A percentile compares a stretch with the other conserved stretches of the same genome.
These are phyloP conservation scores for Trametes versicolor DNA, from an alignment of 1,284 basidiomycete species.

Conservation along the genomic window DNA sequence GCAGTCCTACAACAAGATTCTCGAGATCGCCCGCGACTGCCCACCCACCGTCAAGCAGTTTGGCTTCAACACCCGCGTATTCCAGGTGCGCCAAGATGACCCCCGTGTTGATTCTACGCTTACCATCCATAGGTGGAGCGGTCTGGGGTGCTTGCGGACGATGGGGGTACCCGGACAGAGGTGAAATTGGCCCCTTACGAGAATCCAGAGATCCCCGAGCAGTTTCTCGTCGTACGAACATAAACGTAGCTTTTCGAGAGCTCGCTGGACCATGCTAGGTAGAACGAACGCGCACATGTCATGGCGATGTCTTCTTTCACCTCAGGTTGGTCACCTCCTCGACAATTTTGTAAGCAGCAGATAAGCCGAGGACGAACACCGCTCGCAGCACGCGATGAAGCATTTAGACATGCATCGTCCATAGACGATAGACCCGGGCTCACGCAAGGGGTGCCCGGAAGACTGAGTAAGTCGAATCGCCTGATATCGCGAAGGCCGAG, in stretches of 20 bases:
- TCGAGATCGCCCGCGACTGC: conserved; percentile 43
- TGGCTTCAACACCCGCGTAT: conserved; percentile 53
- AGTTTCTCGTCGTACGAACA: conserved; percentile 72
- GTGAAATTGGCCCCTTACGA: conserved; percentile 63
- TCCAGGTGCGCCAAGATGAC: conserved; percentile 53
- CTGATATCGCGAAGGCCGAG: not conserved
- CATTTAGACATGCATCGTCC: no score
- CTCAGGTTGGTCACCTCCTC: no score
- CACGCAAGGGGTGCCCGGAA: no score
- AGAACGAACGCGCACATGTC: no score
- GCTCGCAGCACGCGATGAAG: no score
- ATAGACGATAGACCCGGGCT: no score
- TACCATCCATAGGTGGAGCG: conserved; percentile 56
- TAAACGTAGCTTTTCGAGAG: conserved; percentile 32
- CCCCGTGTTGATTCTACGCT: not conserved
- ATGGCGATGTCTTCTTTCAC: no score
- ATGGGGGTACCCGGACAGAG: conserved; percentile 49
- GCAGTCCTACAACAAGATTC: conserved; percentile 36
- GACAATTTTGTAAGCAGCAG: no score
- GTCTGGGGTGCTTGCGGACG: conserved; percentile 45
- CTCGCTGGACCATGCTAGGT: no score
- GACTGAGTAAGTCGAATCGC: not conserved
- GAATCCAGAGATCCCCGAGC: conserved; percentile 73
- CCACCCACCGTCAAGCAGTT: conserved; percentile 45
- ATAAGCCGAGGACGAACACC: no score